Conservation (phyloP, 148 eudicot genomes). For the Camellia lanceoleosa region DNA sequence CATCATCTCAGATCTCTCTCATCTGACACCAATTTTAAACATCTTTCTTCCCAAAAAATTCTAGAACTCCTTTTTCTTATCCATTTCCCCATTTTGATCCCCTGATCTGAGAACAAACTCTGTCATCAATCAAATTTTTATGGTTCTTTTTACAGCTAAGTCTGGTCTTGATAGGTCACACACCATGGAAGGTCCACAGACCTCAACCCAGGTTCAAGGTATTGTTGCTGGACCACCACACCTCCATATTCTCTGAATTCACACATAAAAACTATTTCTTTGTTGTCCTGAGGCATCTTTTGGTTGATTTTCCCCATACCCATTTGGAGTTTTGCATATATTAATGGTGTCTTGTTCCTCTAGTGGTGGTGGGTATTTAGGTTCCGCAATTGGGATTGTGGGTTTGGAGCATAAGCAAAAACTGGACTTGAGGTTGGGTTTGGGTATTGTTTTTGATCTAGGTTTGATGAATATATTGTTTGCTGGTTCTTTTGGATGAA, state of each 20-base stretch:
- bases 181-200: conserved; percentile 37
- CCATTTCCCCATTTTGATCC: conserved; percentile 25
- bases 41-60: conserved; percentile 33
- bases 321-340: conserved; percentile 21
- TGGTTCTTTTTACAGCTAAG: conserved; percentile 69
- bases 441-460: conserved; percentile 15
- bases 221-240: conserved; percentile 27
- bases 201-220: conserved; percentile 71
- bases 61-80: conserved; percentile 38
- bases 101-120: conserved; percentile 54
- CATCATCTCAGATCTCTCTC: conserved; percentile 39
- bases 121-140: conserved; percentile 49
- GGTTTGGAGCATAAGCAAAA: conserved; percentile 39
- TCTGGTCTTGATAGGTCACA: conserved; percentile 48
- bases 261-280: conserved; percentile 27
- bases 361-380: conserved; percentile 35
- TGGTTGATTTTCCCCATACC: conserved; percentile 59
- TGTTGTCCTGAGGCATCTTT: conserved; percentile 31
- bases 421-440: conserved; percentile 30
- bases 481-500: conserved; percentile 48
- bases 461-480: conserved; percentile 25
- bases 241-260: conserved; percentile 64
- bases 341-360: conserved; percentile 61
- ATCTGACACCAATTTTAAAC: conserved; percentile 38
- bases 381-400: conserved; percentile 31